A percentile compares a stretch with the other conserved stretches of the same genome.
Conservation (phyloP, 768 basidiomycete genomes). For the Austroboletus eburneus region DNA sequence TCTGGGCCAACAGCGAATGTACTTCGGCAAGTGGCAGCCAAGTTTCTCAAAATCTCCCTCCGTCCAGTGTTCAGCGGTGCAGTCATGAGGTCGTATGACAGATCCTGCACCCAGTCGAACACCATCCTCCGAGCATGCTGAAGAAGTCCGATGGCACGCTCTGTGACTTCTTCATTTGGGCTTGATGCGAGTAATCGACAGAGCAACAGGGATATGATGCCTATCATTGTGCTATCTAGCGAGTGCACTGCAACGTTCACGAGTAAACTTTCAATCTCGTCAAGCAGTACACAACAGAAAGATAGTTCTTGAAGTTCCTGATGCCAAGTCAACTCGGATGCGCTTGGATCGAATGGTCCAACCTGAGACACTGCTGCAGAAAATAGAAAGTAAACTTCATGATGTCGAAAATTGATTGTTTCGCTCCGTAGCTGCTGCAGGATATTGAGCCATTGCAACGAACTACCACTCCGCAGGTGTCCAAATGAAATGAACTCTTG, state of each 20-base stretch:
- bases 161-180: not conserved
- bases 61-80: not conserved
- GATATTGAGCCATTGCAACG: not conserved
- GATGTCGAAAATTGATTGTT: not conserved
- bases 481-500: not conserved
- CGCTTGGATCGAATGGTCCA: not conserved
- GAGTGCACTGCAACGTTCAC: slow-evolving; percentile 34
- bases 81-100: not conserved
- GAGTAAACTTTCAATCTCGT: not conserved
- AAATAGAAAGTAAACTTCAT: not conserved
- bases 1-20: not conserved
- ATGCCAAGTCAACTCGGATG: slow-evolving; percentile 24
- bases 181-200: not conserved
- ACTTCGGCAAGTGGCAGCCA: not conserved
- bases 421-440: not conserved
- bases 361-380: not conserved
- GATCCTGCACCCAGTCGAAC: not conserved
- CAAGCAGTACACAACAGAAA: slow-evolving; percentile 24
- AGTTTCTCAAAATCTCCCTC: not conserved
- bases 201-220: not conserved
- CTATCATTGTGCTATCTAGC: slow-evolving; percentile 22
- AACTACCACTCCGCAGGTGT: not conserved
- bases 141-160: not conserved
- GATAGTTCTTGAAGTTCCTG: slow-evolving; percentile 25
- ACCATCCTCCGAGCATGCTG: not conserved